phyloP scores from a whole-genome alignment of 352 stramenopile species.

The Globisporangium irregulare region DNA sequence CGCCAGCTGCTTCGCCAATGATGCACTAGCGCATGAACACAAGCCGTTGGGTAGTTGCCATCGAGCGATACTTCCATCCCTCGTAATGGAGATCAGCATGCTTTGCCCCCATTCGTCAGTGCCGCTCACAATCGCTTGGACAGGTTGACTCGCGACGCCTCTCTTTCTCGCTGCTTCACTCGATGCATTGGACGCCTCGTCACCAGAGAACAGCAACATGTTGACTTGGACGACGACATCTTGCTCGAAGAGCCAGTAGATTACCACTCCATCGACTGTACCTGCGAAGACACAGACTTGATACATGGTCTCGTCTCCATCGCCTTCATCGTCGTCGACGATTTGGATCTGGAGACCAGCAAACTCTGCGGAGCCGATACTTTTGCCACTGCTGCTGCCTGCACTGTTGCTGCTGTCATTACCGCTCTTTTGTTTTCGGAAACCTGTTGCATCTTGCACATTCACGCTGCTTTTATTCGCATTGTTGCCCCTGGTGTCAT shows the following conservation, averaged over 20 bases:
- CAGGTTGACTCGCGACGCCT: constrained; percentile 14
- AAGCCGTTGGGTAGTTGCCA: constrained; percentile 71
- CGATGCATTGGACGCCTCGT: neutral
- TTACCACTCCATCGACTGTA: constrained; percentile 54
- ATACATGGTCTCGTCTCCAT: constrained; percentile 32
- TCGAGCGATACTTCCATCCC: constrained; percentile 46
- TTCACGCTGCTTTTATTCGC: neutral
- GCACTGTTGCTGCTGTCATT: neutral
- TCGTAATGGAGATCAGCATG: constrained; percentile 59
- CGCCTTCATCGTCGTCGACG: constrained; percentile 33
- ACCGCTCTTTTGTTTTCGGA: constrained; percentile 1
- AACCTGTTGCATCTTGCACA: neutral
- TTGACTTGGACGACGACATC: constrained; percentile 64
- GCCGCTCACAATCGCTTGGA: constrained; percentile 63
- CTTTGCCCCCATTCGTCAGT: constrained; percentile 79
- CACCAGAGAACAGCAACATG: constrained; percentile 45
- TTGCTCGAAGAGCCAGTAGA: constrained; percentile 74
- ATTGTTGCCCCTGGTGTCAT: neutral
- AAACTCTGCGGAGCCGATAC: constrained; percentile 2
- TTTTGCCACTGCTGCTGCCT: neutral
- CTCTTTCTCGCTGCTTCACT: neutral
- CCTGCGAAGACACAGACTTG: constrained; percentile 74
- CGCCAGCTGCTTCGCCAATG: constrained; percentile 52
- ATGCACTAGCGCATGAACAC: constrained; percentile 50
- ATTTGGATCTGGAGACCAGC: constrained; percentile 31